Evolutionary conservation across 495 filamentous ascomycete species (phyloP).

Genomic region (Aspergillus haitiensis): DNA sequence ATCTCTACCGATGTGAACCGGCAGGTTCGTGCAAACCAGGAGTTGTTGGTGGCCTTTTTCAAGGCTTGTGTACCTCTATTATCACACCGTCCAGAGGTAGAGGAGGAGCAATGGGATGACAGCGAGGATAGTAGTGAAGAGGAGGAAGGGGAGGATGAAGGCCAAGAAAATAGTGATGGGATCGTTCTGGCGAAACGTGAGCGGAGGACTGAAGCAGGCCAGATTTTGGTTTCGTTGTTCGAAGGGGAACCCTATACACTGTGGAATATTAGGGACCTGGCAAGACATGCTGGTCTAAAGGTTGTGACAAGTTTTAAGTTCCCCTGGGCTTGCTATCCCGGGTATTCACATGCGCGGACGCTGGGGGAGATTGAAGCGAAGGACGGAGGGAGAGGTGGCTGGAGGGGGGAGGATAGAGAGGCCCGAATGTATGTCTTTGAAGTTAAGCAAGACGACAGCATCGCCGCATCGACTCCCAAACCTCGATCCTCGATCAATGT

Average conservation of each 20-base stretch:
- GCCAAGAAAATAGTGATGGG: conserved; percentile 18
- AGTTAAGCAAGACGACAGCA: conserved; percentile 53
- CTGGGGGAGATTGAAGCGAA: conserved; percentile 71
- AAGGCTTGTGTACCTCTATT: conserved; percentile 55
- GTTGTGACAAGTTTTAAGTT: conserved; percentile 80
- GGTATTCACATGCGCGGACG: conserved; percentile 86
- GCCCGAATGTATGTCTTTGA: conserved; percentile 80
- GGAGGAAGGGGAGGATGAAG: conserved; percentile 19
- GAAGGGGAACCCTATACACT: conserved; percentile 90
- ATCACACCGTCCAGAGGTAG: conserved; percentile 37
- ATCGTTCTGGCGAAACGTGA: conserved; percentile 16
- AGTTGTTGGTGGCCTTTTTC: conserved; percentile 84
- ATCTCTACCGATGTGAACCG: conserved; percentile 89
- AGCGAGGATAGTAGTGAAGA: conserved; percentile 21
- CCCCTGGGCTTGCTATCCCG: conserved; percentile 70
- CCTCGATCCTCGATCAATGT: not conserved
- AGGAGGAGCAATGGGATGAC: conserved; percentile 23
- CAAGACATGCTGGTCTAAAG: conserved; percentile 70
- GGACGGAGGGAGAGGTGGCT: conserved; percentile 55
- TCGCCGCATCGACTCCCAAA: conserved; percentile 3
- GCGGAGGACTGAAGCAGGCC: conserved; percentile 48
- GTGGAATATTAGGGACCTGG: conserved; percentile 90
- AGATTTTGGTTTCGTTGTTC: conserved; percentile 83
- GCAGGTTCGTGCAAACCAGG: conserved; percentile 90
- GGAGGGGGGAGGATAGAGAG: conserved; percentile 76